These are phyloP conservation scores for Beauveria australis DNA, from an alignment of 2,329 filamentous ascomycete species.

Conservation along the genomic window DNA sequence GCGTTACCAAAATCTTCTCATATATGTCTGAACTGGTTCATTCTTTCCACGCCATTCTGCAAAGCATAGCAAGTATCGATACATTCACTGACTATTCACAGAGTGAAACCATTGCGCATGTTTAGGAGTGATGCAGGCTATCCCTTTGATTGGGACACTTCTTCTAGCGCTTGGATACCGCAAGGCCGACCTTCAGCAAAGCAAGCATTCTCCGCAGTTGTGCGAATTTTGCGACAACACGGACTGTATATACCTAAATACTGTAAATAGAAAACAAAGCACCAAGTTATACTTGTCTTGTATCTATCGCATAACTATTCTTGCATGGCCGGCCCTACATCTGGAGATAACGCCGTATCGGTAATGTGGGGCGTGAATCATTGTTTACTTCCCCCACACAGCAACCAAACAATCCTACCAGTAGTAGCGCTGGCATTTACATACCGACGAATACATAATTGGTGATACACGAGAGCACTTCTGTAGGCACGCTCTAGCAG, in stretches of 20 bases:
- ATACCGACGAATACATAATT: background rate
- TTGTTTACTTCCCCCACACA: conserved; percentile 33
- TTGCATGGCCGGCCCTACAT: background rate
- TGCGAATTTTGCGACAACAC: background rate
- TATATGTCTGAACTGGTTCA: conserved; percentile 39
- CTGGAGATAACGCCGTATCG: conserved; percentile 13
- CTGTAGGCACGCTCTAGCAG: background rate
- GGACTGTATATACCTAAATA: background rate
- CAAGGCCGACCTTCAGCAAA: background rate
- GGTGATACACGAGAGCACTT: background rate
- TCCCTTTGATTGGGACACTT: background rate
- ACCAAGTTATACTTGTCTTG: background rate
- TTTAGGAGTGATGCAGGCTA: background rate
- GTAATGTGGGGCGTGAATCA: conserved; percentile 16
- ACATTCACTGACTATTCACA: background rate
- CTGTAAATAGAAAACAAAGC: background rate
- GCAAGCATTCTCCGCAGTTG: background rate
- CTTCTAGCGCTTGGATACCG: background rate
- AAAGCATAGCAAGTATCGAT: background rate
- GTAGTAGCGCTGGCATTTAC: background rate
- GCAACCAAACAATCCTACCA: conserved; percentile 23
- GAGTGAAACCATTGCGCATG: background rate
- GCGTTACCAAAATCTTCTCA: conserved; percentile 59
- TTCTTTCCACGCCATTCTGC: background rate
- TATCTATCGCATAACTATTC: background rate